Evolutionary conservation across 2,329 filamentous ascomycete species (phyloP).

Genomic region (Sporothrix pallida): DNA sequence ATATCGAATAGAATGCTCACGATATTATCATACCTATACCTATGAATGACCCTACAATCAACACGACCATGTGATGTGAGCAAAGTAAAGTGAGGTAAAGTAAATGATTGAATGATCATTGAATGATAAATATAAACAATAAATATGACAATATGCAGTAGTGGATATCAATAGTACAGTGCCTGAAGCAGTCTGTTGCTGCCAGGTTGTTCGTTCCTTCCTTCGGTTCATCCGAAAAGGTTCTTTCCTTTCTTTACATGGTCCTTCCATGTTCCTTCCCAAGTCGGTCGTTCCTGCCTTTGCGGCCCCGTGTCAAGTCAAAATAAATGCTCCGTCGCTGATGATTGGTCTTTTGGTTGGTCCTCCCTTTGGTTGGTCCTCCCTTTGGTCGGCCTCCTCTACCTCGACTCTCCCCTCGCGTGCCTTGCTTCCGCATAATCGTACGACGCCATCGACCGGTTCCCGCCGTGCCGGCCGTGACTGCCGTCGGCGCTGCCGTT

Average conservation of each 20-base stretch:
- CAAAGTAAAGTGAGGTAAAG: background rate
- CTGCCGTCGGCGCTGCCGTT: background rate
- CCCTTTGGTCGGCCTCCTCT: background rate
- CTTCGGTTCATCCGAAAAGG: too few relatives aligned
- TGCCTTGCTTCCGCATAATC: background rate
- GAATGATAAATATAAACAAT: background rate
- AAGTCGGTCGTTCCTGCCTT: background rate
- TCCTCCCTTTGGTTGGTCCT: background rate
- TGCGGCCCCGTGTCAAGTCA: background rate
- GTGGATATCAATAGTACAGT: conserved; percentile 23
- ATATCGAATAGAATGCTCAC: conserved; percentile 1
- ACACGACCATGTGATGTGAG: too few relatives aligned
- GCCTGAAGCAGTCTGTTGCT: too few relatives aligned
- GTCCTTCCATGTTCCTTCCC: background rate
- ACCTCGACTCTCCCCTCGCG: background rate
- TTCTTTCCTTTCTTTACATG: background rate
- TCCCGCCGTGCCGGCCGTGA: background rate
- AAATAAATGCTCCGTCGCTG: background rate
- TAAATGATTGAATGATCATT: background rate
- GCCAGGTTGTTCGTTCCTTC: too few relatives aligned
- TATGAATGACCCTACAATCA: background rate
- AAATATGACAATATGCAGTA: background rate
- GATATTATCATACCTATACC: background rate
- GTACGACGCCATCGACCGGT: conserved; percentile 1
- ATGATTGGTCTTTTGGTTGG: background rate